Conservation (phyloP, 768 basidiomycete species). For the Mycena alexandri region DNA sequence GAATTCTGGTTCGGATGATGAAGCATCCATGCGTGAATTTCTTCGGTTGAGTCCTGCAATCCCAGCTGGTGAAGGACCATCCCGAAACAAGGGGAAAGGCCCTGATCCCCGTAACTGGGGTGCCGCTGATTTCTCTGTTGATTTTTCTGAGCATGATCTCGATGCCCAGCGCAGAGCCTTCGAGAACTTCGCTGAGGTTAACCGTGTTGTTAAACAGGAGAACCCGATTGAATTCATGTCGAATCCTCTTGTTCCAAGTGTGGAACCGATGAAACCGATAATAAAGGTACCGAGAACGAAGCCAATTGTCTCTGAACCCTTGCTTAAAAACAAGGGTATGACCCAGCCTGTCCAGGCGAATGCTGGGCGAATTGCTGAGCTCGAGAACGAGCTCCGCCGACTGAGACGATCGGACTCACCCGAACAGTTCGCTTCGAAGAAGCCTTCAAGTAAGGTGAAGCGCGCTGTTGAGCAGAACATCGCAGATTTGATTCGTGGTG, state of each 20-base stretch:
- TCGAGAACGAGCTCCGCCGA: neutral
- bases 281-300: neutral
- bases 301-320: neutral
- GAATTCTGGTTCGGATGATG: constrained; percentile 2
- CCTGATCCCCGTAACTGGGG: no score
- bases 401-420: neutral
- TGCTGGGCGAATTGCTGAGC: neutral
- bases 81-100: constrained; percentile 14
- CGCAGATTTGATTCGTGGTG: constrained; percentile 1
- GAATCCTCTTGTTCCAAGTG: neutral
- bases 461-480: neutral
- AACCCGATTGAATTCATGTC: neutral
- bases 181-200: no score
- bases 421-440: neutral
- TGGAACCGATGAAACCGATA: constrained; percentile 2
- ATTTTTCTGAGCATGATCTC: no score
- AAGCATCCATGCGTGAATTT: neutral
- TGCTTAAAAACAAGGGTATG: neutral
- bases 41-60: constrained; percentile 18
- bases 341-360: neutral
- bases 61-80: constrained; percentile 24
- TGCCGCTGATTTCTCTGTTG: no score
- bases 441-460: neutral
- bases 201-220: constrained; percentile 6
- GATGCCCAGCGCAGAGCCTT: no score